These are phyloP conservation scores for Rhodotorula sp. DNA, from an alignment of 1,284 basidiomycete species.

Conservation along the genomic window DNA sequence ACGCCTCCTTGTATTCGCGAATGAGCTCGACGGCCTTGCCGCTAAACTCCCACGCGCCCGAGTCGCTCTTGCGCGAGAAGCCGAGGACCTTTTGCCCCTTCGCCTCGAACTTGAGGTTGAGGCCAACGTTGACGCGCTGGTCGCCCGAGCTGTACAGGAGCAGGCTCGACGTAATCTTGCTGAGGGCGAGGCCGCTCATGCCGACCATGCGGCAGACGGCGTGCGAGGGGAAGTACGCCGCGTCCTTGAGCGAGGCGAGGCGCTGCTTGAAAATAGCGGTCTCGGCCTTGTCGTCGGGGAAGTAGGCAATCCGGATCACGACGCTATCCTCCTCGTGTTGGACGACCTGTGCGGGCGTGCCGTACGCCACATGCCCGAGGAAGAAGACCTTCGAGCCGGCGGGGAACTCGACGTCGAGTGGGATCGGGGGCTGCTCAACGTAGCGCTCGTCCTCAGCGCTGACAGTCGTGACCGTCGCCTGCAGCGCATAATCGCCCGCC, in stretches of 20 bases:
- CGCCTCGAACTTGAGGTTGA: slow-evolving; percentile 94
- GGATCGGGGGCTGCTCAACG: slow-evolving; percentile 71
- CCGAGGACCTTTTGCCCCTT: slow-evolving; percentile 95
- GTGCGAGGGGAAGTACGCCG: slow-evolving; percentile 74
- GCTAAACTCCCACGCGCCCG: slow-evolving; percentile 86
- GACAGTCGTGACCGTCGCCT: slow-evolving; percentile 76
- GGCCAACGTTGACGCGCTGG: slow-evolving; percentile 85
- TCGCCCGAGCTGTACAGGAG: slow-evolving; percentile 66
- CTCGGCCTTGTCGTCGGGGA: slow-evolving; percentile 75
- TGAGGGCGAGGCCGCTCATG: slow-evolving; percentile 72
- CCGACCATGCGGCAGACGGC: slow-evolving; percentile 69
- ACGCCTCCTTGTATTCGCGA: slow-evolving; percentile 76
- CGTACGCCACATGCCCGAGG: slow-evolving; percentile 88
- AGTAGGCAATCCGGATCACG: slow-evolving; percentile 80
- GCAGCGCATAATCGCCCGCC: slow-evolving; percentile 81
- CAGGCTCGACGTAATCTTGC: slow-evolving; percentile 89
- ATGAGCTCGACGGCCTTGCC: slow-evolving; percentile 81
- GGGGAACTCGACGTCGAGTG: slow-evolving; percentile 85
- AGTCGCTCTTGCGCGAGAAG: slow-evolving; percentile 81
- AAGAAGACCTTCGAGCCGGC: slow-evolving; percentile 90
- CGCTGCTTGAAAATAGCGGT: slow-evolving; percentile 72
- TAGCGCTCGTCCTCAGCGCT: slow-evolving; percentile 85
- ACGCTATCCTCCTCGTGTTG: slow-evolving; percentile 67
- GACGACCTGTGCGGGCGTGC: slow-evolving; percentile 87
- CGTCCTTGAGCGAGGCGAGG: slow-evolving; percentile 61